Base-by-base conservation (phyloP, 345 rosid genomes). In the Citrus cavaleriei region DNA sequence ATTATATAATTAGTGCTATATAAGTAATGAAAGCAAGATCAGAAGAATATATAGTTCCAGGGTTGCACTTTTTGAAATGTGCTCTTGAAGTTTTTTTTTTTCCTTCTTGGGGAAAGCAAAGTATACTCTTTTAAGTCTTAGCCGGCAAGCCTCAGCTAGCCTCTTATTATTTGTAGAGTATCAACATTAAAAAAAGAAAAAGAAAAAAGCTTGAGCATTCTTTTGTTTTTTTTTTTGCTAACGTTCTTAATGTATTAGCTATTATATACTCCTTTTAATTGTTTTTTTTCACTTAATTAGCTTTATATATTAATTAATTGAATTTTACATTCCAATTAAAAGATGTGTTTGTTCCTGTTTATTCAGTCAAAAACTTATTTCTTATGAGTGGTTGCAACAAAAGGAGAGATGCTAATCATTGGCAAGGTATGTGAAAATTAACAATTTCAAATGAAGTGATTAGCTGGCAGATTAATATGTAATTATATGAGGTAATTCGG, bases 1-100 rank as follows among this genome's bases (percentile, higher is more conserved):
- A 42, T 42, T 70, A 71, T 73, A 73, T 37, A 54, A 58, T 60
- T 18, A 21, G 51, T 46, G 14, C 1, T 46, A 6, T 24, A 10
- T 4, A 4, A 32, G 40, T 12, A 58, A 34, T 58, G 76, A 58
- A 5, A 58, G 65, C 35, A 28, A 35, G 65, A 19, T 42, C 70
- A 30, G 25, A 75, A 63, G 78, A 51, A 59, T 46, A 73, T 34
- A 68, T 55, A 30, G 55, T 75, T 59, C 65, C 77, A 60, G 61
- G 68, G 55, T 64, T 24, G 32, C 54, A 70, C 46, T 81, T 46
- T 72, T 59, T 18, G 19, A 55, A 54, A 78, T 68, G 81, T 38
- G 67, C 38, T 46, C 51, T 46, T 5, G 61, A 2, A 9, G 3
- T 10, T 30, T n/a, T 28, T n/a, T n/a, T n/a, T 73, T 19, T 73